Evolutionary conservation across 192 early-diverging fungal species (phyloP).

Genomic region (Coemansia sp.): DNA sequence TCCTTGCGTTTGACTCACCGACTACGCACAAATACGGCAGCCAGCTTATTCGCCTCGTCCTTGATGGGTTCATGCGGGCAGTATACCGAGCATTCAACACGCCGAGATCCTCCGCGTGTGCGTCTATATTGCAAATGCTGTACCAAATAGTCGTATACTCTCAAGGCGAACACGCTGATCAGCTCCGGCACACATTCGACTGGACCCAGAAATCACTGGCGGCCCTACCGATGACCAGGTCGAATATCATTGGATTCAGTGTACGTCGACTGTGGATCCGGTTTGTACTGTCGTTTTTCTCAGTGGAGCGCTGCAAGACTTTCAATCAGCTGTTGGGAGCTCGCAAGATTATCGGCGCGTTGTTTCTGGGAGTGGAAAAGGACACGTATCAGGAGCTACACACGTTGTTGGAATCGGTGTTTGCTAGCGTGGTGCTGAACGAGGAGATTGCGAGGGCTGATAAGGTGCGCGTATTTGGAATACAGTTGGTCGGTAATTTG

Average conservation of each 20-base stretch:
- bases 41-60: constrained; percentile 27
- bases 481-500: constrained; percentile 33
- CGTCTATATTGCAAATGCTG: constrained; percentile 40
- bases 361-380: constrained; percentile 39
- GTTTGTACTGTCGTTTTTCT: constrained; percentile 53
- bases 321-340: constrained; percentile 33
- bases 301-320: constrained; percentile 31
- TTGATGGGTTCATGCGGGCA: constrained; percentile 34
- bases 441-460: constrained; percentile 21
- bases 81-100: constrained; percentile 40
- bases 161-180: constrained; percentile 41
- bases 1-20: constrained; percentile 26
- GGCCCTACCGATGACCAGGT: constrained; percentile 22
- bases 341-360: constrained; percentile 20
- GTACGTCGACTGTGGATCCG: constrained; percentile 49
- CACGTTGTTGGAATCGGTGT: constrained; percentile 28
- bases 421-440: constrained; percentile 38
- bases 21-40: constrained; percentile 26
- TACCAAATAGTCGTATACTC: constrained; percentile 38
- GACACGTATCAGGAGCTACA: constrained; percentile 52
- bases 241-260: constrained; percentile 39
- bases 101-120: constrained; percentile 41
- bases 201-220: constrained; percentile 41
- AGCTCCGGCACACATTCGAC: constrained; percentile 39
- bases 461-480: constrained; percentile 42